Evolutionary conservation across 208 protist species (phyloP).

Genomic region (Trichomonas gallinae): DNA sequence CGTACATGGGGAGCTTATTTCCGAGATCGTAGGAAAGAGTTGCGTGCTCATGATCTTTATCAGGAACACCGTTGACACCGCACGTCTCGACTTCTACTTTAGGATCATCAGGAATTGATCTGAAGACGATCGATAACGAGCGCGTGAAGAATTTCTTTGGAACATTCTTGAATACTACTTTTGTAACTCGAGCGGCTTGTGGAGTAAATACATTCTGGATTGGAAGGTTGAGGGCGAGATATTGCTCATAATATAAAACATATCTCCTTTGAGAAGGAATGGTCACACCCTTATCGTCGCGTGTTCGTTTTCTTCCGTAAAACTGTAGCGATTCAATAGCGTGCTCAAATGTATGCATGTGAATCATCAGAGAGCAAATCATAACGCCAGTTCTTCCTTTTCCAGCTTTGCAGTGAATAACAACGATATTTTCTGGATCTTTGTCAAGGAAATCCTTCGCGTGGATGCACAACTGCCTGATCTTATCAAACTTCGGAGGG

Average conservation of each 20-base stretch:
- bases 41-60: neutral
- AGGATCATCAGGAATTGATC: neutral
- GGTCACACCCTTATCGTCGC: conserved; percentile 62
- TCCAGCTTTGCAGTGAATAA: conserved; percentile 86
- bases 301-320: conserved; percentile 57
- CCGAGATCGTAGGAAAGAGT: neutral
- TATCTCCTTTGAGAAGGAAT: conserved; percentile 59
- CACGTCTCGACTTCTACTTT: neutral
- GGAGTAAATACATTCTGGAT: neutral
- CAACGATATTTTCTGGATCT: conserved; percentile 52
- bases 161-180: neutral
- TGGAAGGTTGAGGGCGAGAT: neutral
- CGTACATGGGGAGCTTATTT: neutral
- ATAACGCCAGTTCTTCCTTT: conserved; percentile 84
- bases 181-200: neutral
- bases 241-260: conserved; percentile 15
- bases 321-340: conserved; percentile 24
- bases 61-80: neutral
- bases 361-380: conserved; percentile 50
- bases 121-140: neutral
- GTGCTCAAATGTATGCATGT: neutral
- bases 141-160: neutral
- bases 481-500: conserved; percentile 38
- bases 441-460: neutral
- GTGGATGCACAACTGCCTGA: conserved; percentile 33